Base-by-base conservation (phyloP, 2,329 filamentous ascomycete species). In the Colletotrichum shisoi region DNA sequence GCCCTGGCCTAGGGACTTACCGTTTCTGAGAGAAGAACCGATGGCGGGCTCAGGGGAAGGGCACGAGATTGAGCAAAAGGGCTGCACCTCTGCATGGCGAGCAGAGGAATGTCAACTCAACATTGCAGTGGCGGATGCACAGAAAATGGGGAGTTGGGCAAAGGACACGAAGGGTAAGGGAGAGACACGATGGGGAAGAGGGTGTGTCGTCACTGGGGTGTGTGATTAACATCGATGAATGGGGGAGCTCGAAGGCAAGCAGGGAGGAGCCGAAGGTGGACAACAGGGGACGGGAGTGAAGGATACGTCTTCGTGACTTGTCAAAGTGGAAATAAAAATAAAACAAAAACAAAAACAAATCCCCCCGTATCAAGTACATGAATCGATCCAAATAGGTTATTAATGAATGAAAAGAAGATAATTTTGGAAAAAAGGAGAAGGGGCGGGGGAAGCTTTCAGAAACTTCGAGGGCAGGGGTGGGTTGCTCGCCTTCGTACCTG, bases 1-100 rank as follows among this genome's bases (percentile, higher is more conserved):
- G 49, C 57, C 57, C 57, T 61, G 56, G 57, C 62, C 56, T 49
- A 49, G 44, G 49, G 62, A 57, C 42, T 42, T 61, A 57, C 59
- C 54, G 39, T 17, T 60, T 52, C 17, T 48, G 21, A 60, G 21
- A 63, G 52, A 63, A 46, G 44, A 53, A 52, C 59, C 52, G 53
- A 53, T 52, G 63, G 40, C 45, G 59, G 52, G 12, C 3, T 12
- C 31, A 67, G 45, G 39, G 59, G 52, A 62, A 63, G 34, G 59
- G 56, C 44, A 58, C 44, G 44, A 39, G 39, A 48, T 51, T 59
- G 59, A 19, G n/a, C 27, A 63, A 39, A 34, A 58, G 60, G 49
- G 19, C 51, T 34, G 40, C 48, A 45, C 27, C 48, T 51, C 27
- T 56, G 31, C 49, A 66, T 21, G 48, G 48, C 17, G 51, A 39